Base-by-base conservation (phyloP, 1,139 yeast genomes). In the Meyerozyma athensensis region DNA sequence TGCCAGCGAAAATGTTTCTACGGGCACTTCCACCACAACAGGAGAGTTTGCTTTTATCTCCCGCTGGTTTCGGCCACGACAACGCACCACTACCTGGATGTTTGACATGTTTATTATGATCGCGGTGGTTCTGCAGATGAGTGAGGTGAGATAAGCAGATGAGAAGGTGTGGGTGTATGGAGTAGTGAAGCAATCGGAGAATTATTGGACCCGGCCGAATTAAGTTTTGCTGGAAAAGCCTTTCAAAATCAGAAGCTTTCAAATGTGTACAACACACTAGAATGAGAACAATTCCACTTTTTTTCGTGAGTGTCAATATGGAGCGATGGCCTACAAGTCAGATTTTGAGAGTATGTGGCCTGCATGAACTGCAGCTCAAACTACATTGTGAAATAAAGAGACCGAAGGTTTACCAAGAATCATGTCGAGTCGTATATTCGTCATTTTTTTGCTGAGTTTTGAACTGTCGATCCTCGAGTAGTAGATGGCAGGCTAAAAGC, bases 201-300 rank as follows among this genome's bases (percentile, higher is more conserved):
- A 9, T 54, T 48, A 46, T 58, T 71, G 38, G 50, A 56, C 2
- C 95, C 96, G 2, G 77, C 73, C 12, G 84, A 61, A 0, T 81
- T 80, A 1, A 78, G 79, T 52, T 92, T 89, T 23, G 89, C 81
- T 1, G 98, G 97, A 56, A 92, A 89, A 53, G 98, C 98, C n/a
- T 6, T 28, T 18, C 14, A 28, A 20, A 28, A 28, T 13, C 19
- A 28, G 2, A 28, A 8, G n/a, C n/a, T 17, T 10, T 20, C 32
- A 17, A 18, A 7, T 9, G 18, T 16, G 13, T 28, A 20, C 20
- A 28, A 16, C 18, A 13, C 8, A 12, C 10, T 9, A 9, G 32
- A 9, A 24, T 7, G 13, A 24, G 28, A 12, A 12, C 28, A 7
- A 10, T n/a, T 9, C 4, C 7, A 8, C 14, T 14, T 24, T 7